Percentiles rank a stretch among this genome's conserved stretches.
phyloP scores from a whole-genome alignment of 352 stramenopile species.

The Achlya hypogyna region DNA sequence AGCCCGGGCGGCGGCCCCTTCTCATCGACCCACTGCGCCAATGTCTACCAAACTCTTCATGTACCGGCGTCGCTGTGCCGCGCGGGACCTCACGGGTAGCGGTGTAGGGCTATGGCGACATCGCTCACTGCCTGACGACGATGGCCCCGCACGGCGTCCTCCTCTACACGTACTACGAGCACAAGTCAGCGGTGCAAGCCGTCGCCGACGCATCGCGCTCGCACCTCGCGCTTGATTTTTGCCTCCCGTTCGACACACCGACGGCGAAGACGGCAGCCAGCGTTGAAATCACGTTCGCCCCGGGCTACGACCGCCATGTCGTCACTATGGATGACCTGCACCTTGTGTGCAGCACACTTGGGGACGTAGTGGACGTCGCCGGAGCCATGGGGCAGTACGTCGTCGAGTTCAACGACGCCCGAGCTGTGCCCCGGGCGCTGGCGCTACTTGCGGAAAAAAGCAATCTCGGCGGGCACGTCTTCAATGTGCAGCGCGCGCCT shows the following conservation, averaged over 20 bases:
- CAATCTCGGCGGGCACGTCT: neutral
- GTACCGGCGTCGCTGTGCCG: slow-evolving; percentile 27
- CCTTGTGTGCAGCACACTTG: slow-evolving; percentile 55
- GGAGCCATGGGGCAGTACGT: slow-evolving; percentile 38
- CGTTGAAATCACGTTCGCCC: slow-evolving; percentile 35
- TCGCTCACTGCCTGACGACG: slow-evolving; percentile 40
- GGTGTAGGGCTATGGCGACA: slow-evolving; percentile 45
- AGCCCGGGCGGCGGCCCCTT: slow-evolving; percentile 30
- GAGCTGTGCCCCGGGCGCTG: slow-evolving; percentile 38
- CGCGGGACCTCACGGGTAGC: neutral
- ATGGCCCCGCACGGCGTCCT: slow-evolving; percentile 45
- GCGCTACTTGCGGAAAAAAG: slow-evolving; percentile 24
- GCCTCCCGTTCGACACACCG: slow-evolving; percentile 53
- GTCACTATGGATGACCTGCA: slow-evolving; percentile 36
- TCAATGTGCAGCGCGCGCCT: neutral
- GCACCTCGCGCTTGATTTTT: slow-evolving; percentile 37
- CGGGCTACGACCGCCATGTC: slow-evolving; percentile 10
- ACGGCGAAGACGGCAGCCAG: slow-evolving; percentile 57
- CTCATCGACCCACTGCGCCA: slow-evolving; percentile 31
- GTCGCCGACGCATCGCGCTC: slow-evolving; percentile 29
- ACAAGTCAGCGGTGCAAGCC: slow-evolving; percentile 52
- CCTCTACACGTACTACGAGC: slow-evolving; percentile 68
- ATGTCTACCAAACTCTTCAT: slow-evolving; percentile 39
- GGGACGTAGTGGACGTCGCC: slow-evolving; percentile 65
- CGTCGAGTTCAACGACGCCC: slow-evolving; percentile 67